Evolutionary conservation across 768 basidiomycete species (phyloP), one percentile per base, ranked within the genome.

Genomic region (Pisolithus tinctorius): DNA sequence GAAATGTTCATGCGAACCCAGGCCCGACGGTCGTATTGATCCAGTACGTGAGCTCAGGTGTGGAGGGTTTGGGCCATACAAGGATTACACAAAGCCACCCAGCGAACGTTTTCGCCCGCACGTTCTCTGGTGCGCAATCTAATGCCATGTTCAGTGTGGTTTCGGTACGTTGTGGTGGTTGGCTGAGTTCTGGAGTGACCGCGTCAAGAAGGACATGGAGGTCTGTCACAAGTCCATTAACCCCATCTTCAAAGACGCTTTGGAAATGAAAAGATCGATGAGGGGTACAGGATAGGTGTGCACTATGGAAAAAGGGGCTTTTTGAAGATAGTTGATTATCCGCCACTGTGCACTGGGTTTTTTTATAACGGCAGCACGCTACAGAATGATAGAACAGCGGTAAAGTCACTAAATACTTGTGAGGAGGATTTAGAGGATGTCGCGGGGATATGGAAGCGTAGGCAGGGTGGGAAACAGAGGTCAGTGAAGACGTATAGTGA

Each of bases 11-110:
- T 7, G 8, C 6, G 8, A 38, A 54, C 47, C 42, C 25, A 45
- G 56, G 55, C 1, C 57, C 65, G 34, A 67, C 78, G 0, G 62
- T 87, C 1, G 58, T 92, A 37, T 55, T 83, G 13, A 55, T 93
- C 0, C 79, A 83, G 48, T 77, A 79, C 30, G 67, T 82, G 2
- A 64, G 63, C 27, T 83, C 82, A 0, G 82, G 82, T 3, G 71
- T 92, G 1, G 83, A 87, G 55, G 80, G 82, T 9, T 71, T 93
- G 45, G 58, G 25, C 30, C 50, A 25, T 14, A 51, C 40, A 58
- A 53, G 49, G 55, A 34, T 39, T 50, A 44, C 26, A 38, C 47
- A 7, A 7, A 58, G 64, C 7, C 71, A 73, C 27, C 65, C 69
- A 0, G 69, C 76, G 16, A 65, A 68, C 42, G 34, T 41, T 6